Conservation (phyloP, 2,329 filamentous ascomycete genomes). For the Penicillium sp. region DNA sequence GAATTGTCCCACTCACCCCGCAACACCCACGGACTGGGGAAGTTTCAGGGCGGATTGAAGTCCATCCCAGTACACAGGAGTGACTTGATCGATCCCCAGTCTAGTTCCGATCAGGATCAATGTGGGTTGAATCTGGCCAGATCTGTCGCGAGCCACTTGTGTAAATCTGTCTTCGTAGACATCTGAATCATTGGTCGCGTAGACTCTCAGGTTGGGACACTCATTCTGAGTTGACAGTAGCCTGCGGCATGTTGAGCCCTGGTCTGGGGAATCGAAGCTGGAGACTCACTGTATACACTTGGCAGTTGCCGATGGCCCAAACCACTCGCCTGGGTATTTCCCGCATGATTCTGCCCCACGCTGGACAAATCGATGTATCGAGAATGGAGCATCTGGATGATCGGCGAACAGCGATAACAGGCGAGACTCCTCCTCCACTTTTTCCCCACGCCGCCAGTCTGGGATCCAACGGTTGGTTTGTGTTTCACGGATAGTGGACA, state of each 20-base stretch:
- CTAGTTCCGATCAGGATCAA: conserved; percentile 86
- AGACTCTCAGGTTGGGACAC: conserved; percentile 70
- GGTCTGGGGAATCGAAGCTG: neutral
- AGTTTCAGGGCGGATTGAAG: conserved; percentile 81
- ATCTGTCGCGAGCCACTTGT: conserved; percentile 69
- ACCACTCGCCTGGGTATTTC: conserved; percentile 97
- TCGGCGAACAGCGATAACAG: conserved; percentile 86
- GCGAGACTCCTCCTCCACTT: conserved; percentile 62
- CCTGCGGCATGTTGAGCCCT: conserved; percentile 48
- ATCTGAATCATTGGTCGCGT: conserved; percentile 84
- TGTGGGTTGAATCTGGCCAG: conserved; percentile 73
- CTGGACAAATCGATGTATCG: conserved; percentile 89
- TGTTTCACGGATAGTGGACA: conserved; percentile 4
- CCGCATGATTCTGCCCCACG: conserved; percentile 85
- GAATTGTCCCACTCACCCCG: conserved; percentile 63
- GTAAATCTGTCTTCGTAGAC: conserved; percentile 90
- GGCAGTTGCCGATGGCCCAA: conserved; percentile 94
- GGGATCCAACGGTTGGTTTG: conserved; percentile 18
- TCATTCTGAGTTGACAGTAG: conserved; percentile 69
- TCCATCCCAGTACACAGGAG: conserved; percentile 93
- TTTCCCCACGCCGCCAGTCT: conserved; percentile 74
- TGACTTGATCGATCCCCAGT: conserved; percentile 91
- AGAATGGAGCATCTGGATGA: conserved; percentile 81
- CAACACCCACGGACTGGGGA: conserved; percentile 91
- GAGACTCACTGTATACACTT: conserved; percentile 81